phyloP scores from a whole-genome alignment of 2,329 filamentous ascomycete species.

The Camillea tinctor region DNA sequence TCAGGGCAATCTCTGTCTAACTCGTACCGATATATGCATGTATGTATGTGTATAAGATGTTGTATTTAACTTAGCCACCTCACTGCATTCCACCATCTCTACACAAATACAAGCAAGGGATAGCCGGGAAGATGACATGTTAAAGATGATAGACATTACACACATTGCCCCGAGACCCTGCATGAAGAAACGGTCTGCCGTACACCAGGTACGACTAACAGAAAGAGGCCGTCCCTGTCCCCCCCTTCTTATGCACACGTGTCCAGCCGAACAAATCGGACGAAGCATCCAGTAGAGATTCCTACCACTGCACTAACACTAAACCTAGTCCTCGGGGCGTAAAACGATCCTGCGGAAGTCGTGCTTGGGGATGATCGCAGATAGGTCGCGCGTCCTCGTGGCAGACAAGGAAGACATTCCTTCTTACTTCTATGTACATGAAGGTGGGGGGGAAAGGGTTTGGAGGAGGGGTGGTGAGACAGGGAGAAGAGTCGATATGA shows the following conservation, averaged over 20 bases:
- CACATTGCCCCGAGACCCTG: not conserved
- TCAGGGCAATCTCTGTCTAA: not conserved
- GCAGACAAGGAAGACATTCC: not conserved
- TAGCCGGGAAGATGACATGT: not conserved
- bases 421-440: not conserved
- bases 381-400: not conserved
- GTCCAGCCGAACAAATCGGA: not conserved
- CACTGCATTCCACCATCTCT: not conserved
- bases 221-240: not conserved
- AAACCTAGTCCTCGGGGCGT: not conserved
- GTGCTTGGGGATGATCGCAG: not conserved
- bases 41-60: not conserved
- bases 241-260: not conserved
- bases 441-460: not conserved
- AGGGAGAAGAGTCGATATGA: too few species aligned
- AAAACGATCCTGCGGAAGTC: not conserved
- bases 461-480: not conserved
- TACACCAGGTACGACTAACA: not conserved
- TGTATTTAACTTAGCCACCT: not conserved
- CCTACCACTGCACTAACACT: too few species aligned
- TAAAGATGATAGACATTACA: not conserved
- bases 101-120: not conserved
- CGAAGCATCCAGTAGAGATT: not conserved
- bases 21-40: not conserved
- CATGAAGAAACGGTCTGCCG: not conserved